Conservation (phyloP, 345 rosid genomes). For the Psidium guajava region DNA sequence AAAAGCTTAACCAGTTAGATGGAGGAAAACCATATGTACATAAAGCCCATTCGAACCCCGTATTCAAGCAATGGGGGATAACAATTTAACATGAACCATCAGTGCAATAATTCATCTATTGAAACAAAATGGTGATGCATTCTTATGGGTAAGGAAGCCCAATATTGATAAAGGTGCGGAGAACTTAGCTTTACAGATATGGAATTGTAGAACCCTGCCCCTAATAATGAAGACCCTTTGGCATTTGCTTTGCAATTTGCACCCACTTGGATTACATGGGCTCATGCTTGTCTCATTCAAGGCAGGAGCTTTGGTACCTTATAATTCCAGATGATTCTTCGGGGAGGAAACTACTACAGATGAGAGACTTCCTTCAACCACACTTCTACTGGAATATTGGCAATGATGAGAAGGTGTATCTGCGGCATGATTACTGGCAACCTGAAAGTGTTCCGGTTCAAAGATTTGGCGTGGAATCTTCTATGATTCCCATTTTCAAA, state of each 20-base stretch:
- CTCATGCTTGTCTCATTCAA: background rate
- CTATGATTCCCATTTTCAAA: background rate
- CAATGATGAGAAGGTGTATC: background rate
- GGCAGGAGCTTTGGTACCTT: background rate
- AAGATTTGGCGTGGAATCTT: background rate
- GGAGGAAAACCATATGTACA: background rate
- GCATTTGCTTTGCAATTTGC: background rate
- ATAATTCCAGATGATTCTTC: background rate
- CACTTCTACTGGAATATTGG: background rate
- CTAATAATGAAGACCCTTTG: background rate
- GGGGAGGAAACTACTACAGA: background rate
- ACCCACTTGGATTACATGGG: background rate
- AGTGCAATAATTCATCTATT: background rate
- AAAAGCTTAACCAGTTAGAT: background rate
- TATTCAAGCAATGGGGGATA: background rate
- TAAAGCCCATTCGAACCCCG: background rate
- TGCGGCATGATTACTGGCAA: background rate
- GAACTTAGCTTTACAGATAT: background rate
- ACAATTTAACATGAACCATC: background rate
- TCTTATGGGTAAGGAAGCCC: background rate
- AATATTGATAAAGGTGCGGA: background rate
- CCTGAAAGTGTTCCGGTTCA: background rate
- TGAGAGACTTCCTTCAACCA: background rate
- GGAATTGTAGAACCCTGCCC: background rate
- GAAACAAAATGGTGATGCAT: background rate